These are phyloP conservation scores for Epichloe sibirici DNA, from an alignment of 2,329 filamentous ascomycete species.

Conservation along the genomic window DNA sequence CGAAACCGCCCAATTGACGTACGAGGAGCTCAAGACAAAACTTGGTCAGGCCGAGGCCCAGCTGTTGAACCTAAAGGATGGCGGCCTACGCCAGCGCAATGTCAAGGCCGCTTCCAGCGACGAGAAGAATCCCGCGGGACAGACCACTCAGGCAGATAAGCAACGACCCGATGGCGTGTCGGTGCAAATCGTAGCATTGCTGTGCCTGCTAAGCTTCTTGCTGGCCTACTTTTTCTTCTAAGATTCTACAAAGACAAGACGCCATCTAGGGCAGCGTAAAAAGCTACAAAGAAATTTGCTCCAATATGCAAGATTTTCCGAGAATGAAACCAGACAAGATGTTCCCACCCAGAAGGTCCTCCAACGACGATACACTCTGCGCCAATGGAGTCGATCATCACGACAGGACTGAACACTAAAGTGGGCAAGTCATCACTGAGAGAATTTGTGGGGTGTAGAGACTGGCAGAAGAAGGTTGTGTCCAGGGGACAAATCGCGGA, in stretches of 20 bases:
- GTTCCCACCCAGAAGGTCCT: no score
- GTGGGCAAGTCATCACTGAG: no score
- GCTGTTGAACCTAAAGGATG: constrained; percentile 58
- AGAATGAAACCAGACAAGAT: no score
- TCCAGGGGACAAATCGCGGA: no score
- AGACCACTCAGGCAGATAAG: constrained; percentile 41
- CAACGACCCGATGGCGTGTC: constrained; percentile 64
- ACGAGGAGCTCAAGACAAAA: constrained; percentile 57
- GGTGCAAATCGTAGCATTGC: constrained; percentile 67
- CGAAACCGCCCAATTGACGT: constrained; percentile 27
- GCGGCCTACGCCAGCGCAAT: constrained; percentile 72
- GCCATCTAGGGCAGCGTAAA: no score
- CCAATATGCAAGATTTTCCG: no score
- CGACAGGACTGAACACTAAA: neutral
- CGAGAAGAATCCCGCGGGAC: constrained; percentile 34
- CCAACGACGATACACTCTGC: neutral
- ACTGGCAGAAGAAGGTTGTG: neutral
- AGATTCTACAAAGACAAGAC: neutral
- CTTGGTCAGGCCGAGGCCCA: constrained; percentile 63
- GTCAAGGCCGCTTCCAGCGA: constrained; percentile 37
- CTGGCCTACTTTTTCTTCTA: constrained; percentile 96
- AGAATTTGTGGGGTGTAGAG: neutral
- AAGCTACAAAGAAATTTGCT: no score
- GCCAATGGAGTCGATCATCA: neutral
- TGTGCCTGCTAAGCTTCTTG: constrained; percentile 85